phyloP scores from a whole-genome alignment of 1,139 yeast genomes.

The Blastobotrys malaysiensis region DNA sequence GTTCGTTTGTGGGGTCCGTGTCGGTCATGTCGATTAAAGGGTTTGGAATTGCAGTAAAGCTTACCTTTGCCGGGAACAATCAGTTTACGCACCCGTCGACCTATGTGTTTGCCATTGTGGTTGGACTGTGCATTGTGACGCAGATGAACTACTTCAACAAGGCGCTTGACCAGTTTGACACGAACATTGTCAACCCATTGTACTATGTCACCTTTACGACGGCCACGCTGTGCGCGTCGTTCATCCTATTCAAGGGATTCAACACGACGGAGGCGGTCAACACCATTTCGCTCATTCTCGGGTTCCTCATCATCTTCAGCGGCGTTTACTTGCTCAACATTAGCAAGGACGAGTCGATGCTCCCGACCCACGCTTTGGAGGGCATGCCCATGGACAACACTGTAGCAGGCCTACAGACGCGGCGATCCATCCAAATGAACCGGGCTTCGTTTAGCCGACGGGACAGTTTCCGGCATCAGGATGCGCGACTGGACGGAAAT shows the following conservation, averaged over 20 bases:
- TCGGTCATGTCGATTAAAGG: constrained; percentile 92
- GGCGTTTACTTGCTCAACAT: constrained; percentile 83
- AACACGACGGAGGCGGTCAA: constrained; percentile 78
- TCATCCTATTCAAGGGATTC: constrained; percentile 80
- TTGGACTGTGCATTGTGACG: constrained; percentile 73
- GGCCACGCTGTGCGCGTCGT: constrained; percentile 79
- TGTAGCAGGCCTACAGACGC: constrained; percentile 73
- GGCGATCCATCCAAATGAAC: constrained; percentile 43
- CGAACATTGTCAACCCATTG: constrained; percentile 85
- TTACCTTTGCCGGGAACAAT: constrained; percentile 82
- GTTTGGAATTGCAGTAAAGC: constrained; percentile 84
- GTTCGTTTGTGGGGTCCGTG: constrained; percentile 86
- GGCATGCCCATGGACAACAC: constrained; percentile 84
- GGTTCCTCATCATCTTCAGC: constrained; percentile 79
- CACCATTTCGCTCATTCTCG: constrained; percentile 78
- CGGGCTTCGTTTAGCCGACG: constrained; percentile 36
- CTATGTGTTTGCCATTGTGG: constrained; percentile 72
- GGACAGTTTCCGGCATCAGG: constrained; percentile 29
- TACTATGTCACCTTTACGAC: constrained; percentile 92
- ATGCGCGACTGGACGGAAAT: constrained; percentile 27
- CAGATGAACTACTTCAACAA: constrained; percentile 94
- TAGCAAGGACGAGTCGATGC: constrained; percentile 39
- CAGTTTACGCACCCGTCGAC: constrained; percentile 85
- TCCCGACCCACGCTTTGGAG: constrained; percentile 55
- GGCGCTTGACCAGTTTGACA: constrained; percentile 89